phyloP scores from a whole-genome alignment of 208 protist species.

The Leishmania major region DNA sequence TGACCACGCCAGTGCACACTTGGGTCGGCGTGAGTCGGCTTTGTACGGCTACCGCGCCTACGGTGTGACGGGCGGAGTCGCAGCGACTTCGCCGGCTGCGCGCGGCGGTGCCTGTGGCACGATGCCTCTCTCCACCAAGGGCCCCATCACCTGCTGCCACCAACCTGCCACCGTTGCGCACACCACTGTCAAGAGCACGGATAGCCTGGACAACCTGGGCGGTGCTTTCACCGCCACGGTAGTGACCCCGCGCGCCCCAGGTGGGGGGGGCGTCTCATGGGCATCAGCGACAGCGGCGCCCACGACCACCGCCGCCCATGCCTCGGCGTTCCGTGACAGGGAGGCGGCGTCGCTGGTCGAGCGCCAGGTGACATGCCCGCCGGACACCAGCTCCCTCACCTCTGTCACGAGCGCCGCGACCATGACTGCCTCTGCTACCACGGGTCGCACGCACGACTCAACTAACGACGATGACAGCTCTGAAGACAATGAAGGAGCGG shows the following conservation, averaged over 20 bases:
- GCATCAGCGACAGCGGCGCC: not conserved
- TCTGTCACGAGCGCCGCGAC: constrained; percentile 7
- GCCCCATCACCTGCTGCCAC: not conserved
- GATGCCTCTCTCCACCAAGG: not conserved
- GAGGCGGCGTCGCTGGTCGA: not conserved
- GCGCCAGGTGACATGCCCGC: constrained; percentile 18
- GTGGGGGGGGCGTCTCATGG: not conserved
- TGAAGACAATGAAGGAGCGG: not conserved
- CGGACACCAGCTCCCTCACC: constrained; percentile 17
- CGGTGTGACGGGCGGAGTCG: constrained; percentile 7
- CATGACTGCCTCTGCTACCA: constrained; percentile 4
- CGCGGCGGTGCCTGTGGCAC: not conserved
- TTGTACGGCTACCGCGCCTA: constrained; percentile 12
- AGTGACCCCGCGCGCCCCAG: not conserved
- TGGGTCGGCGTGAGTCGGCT: not conserved
- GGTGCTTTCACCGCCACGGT: not conserved
- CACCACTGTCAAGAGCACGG: not conserved
- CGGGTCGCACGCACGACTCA: not conserved
- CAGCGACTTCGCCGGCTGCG: not conserved
- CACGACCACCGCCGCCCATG: not conserved
- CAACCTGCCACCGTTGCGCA: not conserved
- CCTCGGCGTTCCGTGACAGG: not conserved
- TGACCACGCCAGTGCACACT: not conserved
- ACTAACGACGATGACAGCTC: not conserved
- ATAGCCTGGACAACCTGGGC: not conserved